A percentile compares a stretch with the other conserved stretches of the same genome.
phyloP scores from a whole-genome alignment of 805 yeast genomes.

The Pichia rugopelliculosa region DNA sequence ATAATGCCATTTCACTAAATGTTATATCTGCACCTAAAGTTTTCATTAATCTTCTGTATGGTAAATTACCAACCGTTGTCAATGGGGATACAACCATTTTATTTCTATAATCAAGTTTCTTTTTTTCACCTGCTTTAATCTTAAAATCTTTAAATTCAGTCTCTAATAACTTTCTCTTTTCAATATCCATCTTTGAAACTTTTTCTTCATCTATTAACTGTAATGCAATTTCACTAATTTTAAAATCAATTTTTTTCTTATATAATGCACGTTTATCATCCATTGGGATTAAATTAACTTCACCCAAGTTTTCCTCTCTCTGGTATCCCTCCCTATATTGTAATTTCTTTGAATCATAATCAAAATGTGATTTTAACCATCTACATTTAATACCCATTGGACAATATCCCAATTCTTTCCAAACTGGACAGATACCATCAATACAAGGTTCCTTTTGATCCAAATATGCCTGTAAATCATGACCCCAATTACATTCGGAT shows the following conservation, averaged over 20 bases:
- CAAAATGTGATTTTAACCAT: constrained; percentile 71
- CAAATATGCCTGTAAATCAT: constrained; percentile 63
- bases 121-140: constrained; percentile 75
- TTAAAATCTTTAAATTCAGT: constrained; percentile 69
- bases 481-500: constrained; percentile 70
- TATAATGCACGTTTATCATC: constrained; percentile 43
- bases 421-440: constrained; percentile 80
- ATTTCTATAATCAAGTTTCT: constrained; percentile 52
- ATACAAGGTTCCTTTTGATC: constrained; percentile 62
- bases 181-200: constrained; percentile 27
- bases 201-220: constrained; percentile 42
- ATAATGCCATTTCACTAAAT: constrained; percentile 90
- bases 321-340: constrained; percentile 36
- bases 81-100: constrained; percentile 91
- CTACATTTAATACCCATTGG: constrained; percentile 91
- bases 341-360: constrained; percentile 38
- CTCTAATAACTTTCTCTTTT: constrained; percentile 28
- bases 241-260: constrained; percentile 55
- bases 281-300: constrained; percentile 53
- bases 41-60: constrained; percentile 89
- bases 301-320: constrained; percentile 31
- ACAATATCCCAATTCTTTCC: constrained; percentile 74
- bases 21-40: constrained; percentile 88
- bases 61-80: constrained; percentile 96
- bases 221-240: constrained; percentile 48